Percentiles rank a stretch among this genome's conserved stretches.
phyloP scores from a whole-genome alignment of 2,329 filamentous ascomycete species.

The Colletotrichum graminicola region DNA sequence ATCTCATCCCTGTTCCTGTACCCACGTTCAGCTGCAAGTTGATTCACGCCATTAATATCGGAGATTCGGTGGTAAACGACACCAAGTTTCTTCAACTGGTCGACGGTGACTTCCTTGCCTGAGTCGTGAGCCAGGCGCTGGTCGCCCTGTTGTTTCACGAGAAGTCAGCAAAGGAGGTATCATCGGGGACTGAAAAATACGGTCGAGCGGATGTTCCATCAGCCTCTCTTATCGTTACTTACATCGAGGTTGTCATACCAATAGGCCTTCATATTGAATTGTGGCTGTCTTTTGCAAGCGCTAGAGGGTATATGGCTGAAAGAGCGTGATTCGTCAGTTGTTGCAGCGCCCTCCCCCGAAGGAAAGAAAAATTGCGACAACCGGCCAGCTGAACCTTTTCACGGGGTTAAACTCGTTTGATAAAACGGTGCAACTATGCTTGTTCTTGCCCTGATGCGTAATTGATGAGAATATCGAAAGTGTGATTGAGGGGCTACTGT shows the following conservation, averaged over 20 bases:
- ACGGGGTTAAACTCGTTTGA: background rate
- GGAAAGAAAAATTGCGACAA: background rate
- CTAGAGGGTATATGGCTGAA: background rate
- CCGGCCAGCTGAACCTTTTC: background rate
- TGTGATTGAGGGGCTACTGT: background rate
- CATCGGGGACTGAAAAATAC: constrained; percentile 5
- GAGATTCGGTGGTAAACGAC: constrained; percentile 82
- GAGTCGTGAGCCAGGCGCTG: constrained; percentile 93
- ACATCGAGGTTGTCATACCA: constrained; percentile 68
- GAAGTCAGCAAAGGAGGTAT: background rate
- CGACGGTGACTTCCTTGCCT: constrained; percentile 73
- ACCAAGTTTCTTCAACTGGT: constrained; percentile 79
- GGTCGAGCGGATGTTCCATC: background rate
- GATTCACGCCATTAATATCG: constrained; percentile 75
- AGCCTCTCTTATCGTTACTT: constrained; percentile 47
- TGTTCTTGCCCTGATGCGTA: background rate
- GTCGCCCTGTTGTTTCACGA: constrained; percentile 75
- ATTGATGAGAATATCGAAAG: background rate
- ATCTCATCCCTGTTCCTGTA: constrained; percentile 98
- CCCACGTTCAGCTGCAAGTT: constrained; percentile 77
- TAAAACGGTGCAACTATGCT: background rate
- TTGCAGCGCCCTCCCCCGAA: background rate
- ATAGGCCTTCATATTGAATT: constrained; percentile 66
- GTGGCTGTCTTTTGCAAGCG: background rate
- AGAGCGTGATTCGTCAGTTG: background rate